These are phyloP conservation scores for Aphanocladium album DNA, from an alignment of 2,329 filamentous ascomycete species.

Conservation along the genomic window DNA sequence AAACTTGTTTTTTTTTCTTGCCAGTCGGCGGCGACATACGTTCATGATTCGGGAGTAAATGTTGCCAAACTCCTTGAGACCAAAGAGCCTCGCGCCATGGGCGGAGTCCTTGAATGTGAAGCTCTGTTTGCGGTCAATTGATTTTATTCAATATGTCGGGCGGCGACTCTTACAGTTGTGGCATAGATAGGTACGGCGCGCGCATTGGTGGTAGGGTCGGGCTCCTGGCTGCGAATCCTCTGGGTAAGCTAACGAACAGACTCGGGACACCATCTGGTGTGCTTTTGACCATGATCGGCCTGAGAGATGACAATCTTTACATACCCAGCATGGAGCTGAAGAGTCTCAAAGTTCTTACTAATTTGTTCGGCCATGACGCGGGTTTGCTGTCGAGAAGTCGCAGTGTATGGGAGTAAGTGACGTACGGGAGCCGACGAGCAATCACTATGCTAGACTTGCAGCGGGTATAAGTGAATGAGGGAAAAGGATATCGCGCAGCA, in stretches of 20 bases:
- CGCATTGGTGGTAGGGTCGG: constrained; percentile 76
- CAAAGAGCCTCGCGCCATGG: constrained; percentile 90
- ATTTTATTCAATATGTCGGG: neutral
- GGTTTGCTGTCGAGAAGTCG: neutral
- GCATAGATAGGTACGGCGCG: constrained; percentile 95
- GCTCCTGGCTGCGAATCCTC: constrained; percentile 56
- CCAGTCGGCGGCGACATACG: constrained; percentile 41
- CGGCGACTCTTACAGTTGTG: constrained; percentile 58
- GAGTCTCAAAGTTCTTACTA: constrained; percentile 70
- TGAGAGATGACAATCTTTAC: constrained; percentile 20
- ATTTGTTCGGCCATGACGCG: constrained; percentile 27
- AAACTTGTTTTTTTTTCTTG: neutral
- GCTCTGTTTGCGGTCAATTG: constrained; percentile 49
- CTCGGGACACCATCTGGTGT: neutral
- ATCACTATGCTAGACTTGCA: neutral
- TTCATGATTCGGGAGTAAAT: constrained; percentile 98
- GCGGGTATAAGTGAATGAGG: neutral
- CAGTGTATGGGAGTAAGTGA: neutral
- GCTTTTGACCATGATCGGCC: neutral
- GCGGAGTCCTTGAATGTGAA: constrained; percentile 94
- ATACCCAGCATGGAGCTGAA: constrained; percentile 81
- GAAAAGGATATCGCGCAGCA: neutral
- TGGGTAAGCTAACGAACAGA: constrained; percentile 16
- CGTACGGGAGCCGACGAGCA: neutral
- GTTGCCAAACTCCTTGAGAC: constrained; percentile 94